Evolutionary conservation across 1,139 yeast genomes (phyloP), one percentile per base, ranked within the genome.

Genomic region (Yamadazyma songkhlaensis): DNA sequence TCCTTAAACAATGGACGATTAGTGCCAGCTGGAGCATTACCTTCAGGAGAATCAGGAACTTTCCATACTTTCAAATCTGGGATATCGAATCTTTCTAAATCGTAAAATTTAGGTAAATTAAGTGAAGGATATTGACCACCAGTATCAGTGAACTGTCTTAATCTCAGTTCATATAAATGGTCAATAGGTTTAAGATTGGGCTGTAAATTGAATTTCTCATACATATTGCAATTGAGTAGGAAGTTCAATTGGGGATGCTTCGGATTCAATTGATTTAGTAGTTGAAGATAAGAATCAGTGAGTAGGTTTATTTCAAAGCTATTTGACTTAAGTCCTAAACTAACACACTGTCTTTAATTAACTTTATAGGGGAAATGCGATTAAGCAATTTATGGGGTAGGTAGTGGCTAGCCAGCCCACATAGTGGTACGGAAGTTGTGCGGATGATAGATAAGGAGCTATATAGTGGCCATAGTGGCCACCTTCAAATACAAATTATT

Each of bases 121-220:
- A 88, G 65, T 36, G 73, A 64, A 35, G 62, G 59, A 62, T 84
- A 92, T 47, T 81, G 81, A 33, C 96, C 96, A 6, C 81, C 80
- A 7, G 62, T 62, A 51, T 81, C 83, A 30, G 77, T 77, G 67
- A 90, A 90, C 51, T 88, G 96, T 35, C 95, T 75, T 44, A 92
- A 67, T 39, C 97, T 72, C 53, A 77, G 76, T 50, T 84, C 87
- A 56, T 84, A 90, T 41, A 90, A 77, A 38, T 77, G 74, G 55
- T 86, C 89, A 29, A 90, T 81, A 43, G 94, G 92, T 57, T 87
- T 87, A 53, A 89, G 85, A 37, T 78, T 80, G 3, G 97, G 97
- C 45, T 77, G 81, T 43, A 68, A 70, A 57, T 77, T 83, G 47
- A 46, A 53, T 34, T 54, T 49, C 3, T 57, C 58, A 47, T 64